Conservation (phyloP, 2,329 filamentous ascomycete species). For the Dryadomyces quercivorus region DNA sequence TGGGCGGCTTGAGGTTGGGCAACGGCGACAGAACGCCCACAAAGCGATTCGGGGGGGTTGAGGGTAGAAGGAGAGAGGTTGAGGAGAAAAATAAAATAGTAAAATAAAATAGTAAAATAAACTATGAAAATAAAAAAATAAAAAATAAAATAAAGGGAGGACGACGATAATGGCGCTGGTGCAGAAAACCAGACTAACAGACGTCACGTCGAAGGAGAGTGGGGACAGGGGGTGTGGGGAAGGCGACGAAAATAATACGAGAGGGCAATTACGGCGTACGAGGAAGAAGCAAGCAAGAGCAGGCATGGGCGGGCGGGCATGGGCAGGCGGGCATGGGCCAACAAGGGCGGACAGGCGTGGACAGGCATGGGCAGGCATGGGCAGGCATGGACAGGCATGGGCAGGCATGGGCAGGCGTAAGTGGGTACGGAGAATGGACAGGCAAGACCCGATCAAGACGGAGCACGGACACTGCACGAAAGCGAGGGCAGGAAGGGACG, state of each 20-base stretch:
- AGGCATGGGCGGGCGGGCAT: not conserved
- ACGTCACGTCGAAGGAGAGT: not conserved
- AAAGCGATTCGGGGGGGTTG: not conserved
- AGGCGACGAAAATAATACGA: not conserved
- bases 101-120: not conserved
- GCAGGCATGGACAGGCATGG: not conserved
- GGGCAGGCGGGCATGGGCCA: no score
- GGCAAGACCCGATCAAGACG: not conserved
- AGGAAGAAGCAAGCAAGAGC: not conserved
- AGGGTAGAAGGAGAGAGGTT: not conserved
- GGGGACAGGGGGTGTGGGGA: slow-evolving; percentile 1
- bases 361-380: not conserved
- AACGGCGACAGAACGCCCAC: not conserved
- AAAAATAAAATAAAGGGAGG: not conserved
- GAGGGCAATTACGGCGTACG: not conserved
- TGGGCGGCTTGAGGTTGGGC: not conserved
- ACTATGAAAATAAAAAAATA: not conserved
- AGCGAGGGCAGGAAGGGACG: not conserved
- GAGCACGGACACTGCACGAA: not conserved
- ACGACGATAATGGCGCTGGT: not conserved
- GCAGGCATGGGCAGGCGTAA: no score
- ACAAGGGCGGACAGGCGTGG: not conserved
- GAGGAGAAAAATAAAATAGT: not conserved
- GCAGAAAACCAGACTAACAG: not conserved
- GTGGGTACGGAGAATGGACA: not conserved